phyloP scores from a whole-genome alignment of 2,329 filamentous ascomycete genomes.

The Fusarium robinianum region DNA sequence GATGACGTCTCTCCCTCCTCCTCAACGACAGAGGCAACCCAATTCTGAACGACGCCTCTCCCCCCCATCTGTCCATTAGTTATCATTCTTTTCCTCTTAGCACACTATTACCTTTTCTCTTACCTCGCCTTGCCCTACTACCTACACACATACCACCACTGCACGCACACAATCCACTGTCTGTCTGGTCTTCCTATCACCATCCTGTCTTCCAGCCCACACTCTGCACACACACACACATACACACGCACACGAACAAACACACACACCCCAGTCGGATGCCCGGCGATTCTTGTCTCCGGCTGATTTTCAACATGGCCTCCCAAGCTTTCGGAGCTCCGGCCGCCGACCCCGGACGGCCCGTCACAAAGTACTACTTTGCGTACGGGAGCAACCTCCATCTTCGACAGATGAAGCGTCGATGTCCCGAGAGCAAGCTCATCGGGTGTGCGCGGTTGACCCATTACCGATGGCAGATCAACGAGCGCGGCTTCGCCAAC shows the following conservation, averaged over 20 bases:
- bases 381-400: conserved; percentile 54
- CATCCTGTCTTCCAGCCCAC: conserved; percentile 6
- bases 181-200: not conserved
- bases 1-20: no score
- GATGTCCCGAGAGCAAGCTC: conserved; percentile 48
- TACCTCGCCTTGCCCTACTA: conserved; percentile 10
- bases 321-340: conserved; percentile 23
- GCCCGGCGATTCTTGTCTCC: conserved; percentile 31
- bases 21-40: conserved; percentile 5
- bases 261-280: conserved; percentile 24
- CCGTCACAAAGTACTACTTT: conserved; percentile 47
- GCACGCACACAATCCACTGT: no score
- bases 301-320: conserved; percentile 32
- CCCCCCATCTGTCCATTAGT: no score
- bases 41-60: conserved; percentile 27
- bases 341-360: conserved; percentile 24
- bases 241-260: not conserved
- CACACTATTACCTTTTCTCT: conserved; percentile 23
- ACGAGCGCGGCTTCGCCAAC: conserved; percentile 53
- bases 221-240: conserved; percentile 2
- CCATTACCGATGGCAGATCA: conserved; percentile 52
- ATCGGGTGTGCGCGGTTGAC: conserved; percentile 46
- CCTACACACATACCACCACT: no score
- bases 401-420: conserved; percentile 49
- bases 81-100: conserved; percentile 28